These are phyloP conservation scores for Pestalotiopsis sp. DNA, from an alignment of 2,329 filamentous ascomycete genomes.

Conservation along the genomic window DNA sequence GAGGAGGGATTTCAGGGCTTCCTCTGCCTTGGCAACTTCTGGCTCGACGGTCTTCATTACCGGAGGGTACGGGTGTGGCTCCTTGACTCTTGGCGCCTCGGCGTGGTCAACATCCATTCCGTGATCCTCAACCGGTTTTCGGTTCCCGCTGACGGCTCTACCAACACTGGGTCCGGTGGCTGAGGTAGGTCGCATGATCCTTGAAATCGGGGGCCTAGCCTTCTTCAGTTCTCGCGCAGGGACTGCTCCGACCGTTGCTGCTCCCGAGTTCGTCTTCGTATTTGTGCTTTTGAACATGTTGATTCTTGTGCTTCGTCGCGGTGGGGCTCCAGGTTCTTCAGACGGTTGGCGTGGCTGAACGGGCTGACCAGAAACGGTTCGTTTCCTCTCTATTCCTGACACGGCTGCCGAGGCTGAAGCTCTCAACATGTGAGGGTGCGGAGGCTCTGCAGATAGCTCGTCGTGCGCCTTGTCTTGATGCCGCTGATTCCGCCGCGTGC, in stretches of 20 bases:
- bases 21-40: conserved; percentile 69
- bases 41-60: conserved; percentile 43
- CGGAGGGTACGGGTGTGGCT: conserved; percentile 39
- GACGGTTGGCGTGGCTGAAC: conserved; percentile 54
- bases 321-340: conserved; percentile 64
- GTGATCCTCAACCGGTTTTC: conserved; percentile 72
- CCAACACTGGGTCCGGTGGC: conserved; percentile 74
- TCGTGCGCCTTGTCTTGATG: conserved; percentile 37
- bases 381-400: conserved; percentile 71
- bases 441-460: conserved; percentile 47
- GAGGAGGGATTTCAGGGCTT: conserved; percentile 75
- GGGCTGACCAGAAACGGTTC: conserved; percentile 86
- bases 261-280: conserved; percentile 62
- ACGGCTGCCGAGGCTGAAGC: conserved; percentile 39
- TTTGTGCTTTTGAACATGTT: conserved; percentile 71
- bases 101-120: conserved; percentile 70
- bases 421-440: conserved; percentile 36
- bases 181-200: conserved; percentile 64
- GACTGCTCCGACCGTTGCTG: conserved; percentile 58
- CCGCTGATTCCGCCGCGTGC: conserved; percentile 41
- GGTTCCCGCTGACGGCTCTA: conserved; percentile 86
- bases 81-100: conserved; percentile 54
- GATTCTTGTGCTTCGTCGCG: conserved; percentile 73
- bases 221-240: conserved; percentile 80
- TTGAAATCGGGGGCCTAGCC: conserved; percentile 71